Evolutionary conservation across 306 rosid genomes (phyloP), one percentile per base, ranked within the genome.

Genomic region (Aeschynomene evenia): DNA sequence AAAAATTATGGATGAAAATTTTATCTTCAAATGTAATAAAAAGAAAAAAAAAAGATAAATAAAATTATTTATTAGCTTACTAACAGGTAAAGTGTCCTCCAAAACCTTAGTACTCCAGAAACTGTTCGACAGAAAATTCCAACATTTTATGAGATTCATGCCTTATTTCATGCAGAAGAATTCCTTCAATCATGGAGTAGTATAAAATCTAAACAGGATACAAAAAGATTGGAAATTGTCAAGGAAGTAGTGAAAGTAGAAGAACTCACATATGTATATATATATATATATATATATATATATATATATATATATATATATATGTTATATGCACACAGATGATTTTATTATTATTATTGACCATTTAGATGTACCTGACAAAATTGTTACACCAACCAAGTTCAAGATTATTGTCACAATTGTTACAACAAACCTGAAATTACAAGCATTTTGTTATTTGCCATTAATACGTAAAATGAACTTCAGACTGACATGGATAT

Each of bases 361-460:
- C 42, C 18, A 29, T 67, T 9, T 21, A 42, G 13, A 63, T 33
- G 43, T 52, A 91, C 97, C 95, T 72, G 89, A 56, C 9, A 86
- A 70, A 57, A 86, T 75, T 71, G 81, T 79, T 67, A 71, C 84
- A 2, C 80, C 81, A 66, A 79, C 80, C 77, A 85, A 72, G 78
- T 71, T 86, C 68, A 83, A 76, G 63, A 78, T 77, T 42, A 88
- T 57, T 45, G 79, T 60, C 45, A 85, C 69, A 60, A 72, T 67
- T 60, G 86, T 85, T 45, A 86, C 11, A 11, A 80, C 50, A 67
- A 86, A 85, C 77, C 97, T 91, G 88, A 78, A 88, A 72, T 57
- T 29, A 51, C 58, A 71, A 64, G n/a, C 13, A 66, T 31, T 14
- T 12, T 18, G 24, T 68, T 48, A 39, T 63, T 16, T 56, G 19